These are phyloP conservation scores for Cicer bijugum DNA, from an alignment of 306 rosid genomes.

Conservation along the genomic window DNA sequence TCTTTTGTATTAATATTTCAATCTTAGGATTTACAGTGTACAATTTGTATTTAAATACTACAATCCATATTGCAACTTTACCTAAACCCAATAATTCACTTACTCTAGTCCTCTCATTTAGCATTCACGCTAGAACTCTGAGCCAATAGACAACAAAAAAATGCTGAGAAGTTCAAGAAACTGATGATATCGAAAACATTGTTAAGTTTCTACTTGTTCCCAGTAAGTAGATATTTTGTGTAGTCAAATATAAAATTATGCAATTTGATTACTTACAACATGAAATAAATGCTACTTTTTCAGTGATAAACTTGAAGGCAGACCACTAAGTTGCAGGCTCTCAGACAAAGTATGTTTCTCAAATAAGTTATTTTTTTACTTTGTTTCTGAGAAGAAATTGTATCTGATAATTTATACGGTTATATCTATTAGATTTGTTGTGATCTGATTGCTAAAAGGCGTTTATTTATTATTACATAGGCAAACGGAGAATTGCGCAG, in stretches of 20 bases:
- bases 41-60: too few species aligned
- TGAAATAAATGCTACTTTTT: constrained; percentile 38
- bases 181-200: neutral
- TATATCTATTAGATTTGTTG: constrained; percentile 34
- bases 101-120: too few species aligned
- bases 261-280: neutral
- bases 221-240: neutral
- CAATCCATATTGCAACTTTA: too few species aligned
- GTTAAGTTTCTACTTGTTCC: constrained; percentile 12
- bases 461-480: constrained; percentile 51
- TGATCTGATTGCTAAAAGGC: constrained; percentile 44
- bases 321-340: constrained; percentile 81
- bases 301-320: constrained; percentile 95
- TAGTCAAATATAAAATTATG: neutral
- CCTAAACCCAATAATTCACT: too few species aligned
- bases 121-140: constrained; percentile 17
- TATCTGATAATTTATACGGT: constrained; percentile 23
- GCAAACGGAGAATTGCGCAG: constrained; percentile 67
- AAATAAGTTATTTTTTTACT: constrained; percentile 23
- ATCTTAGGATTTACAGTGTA: too few species aligned
- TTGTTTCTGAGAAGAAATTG: constrained; percentile 31
- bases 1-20: too few species aligned
- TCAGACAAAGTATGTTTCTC: constrained; percentile 83
- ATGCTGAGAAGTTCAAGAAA: constrained; percentile 11
- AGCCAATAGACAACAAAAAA: constrained; percentile 19